phyloP scores from a whole-genome alignment of 257 asterid genomes.

The Verbascum thapsus region DNA sequence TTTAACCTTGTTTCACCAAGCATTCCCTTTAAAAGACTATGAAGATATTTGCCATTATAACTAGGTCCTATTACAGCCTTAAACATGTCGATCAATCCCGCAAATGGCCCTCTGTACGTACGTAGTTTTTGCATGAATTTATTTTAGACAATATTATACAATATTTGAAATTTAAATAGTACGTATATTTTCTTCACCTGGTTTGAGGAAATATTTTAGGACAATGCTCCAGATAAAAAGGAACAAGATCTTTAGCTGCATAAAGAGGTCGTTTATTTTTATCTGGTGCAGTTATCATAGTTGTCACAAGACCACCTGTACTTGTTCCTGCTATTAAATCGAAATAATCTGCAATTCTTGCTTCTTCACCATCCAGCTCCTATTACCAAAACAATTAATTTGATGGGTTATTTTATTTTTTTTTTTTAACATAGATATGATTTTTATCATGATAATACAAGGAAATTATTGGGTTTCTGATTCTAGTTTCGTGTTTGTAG shows the following conservation, averaged over 20 bases:
- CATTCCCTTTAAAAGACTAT: slow-evolving; percentile 13
- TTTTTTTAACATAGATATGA: no score
- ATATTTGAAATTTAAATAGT: no score
- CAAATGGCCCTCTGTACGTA: slow-evolving; percentile 30
- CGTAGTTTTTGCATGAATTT: no score
- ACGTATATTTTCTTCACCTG: no score
- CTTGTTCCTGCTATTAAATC: slow-evolving; percentile 53
- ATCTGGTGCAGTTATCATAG: slow-evolving; percentile 49
- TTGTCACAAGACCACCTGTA: slow-evolving; percentile 48
- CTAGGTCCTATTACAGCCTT: slow-evolving; percentile 35
- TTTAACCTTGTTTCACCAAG: slow-evolving; percentile 35
- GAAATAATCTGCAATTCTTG: slow-evolving; percentile 44
- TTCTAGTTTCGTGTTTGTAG: no score
- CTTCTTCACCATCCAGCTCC: slow-evolving; percentile 42
- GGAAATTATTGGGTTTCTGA: no score
- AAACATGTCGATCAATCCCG: slow-evolving; percentile 14
- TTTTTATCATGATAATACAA: no score
- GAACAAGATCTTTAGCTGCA: slow-evolving; percentile 44
- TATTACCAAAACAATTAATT: not conserved
- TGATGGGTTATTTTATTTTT: no score
- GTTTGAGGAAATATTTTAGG: slow-evolving; percentile 46
- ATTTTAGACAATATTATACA: no score
- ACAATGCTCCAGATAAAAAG: slow-evolving; percentile 40
- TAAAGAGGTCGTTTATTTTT: slow-evolving; percentile 38
- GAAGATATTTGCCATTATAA: slow-evolving; percentile 39